Evolutionary conservation across 495 filamentous ascomycete genomes (phyloP).

Genomic region (Annulohypoxylon nitens): DNA sequence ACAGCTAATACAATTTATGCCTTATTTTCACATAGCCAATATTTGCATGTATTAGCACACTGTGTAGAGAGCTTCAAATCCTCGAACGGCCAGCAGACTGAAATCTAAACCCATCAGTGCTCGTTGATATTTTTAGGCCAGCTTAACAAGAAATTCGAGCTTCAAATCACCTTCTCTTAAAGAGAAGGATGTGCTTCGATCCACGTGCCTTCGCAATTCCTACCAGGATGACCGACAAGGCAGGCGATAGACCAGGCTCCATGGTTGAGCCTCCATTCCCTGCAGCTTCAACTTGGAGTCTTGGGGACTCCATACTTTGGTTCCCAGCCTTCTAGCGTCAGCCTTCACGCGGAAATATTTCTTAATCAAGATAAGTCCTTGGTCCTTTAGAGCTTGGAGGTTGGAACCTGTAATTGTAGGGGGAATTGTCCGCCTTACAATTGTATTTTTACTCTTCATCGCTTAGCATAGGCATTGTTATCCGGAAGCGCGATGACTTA

Average conservation of each 20-base stretch:
- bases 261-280: neutral
- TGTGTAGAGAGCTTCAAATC: neutral
- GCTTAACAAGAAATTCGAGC: neutral
- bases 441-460: neutral
- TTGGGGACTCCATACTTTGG: neutral
- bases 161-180: neutral
- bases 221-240: neutral
- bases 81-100: neutral
- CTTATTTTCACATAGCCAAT: too few relatives aligned
- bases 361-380: constrained; percentile 12
- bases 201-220: neutral
- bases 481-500: neutral
- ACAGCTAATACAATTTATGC: neutral
- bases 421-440: neutral
- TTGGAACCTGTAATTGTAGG: neutral
- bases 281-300: neutral
- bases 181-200: neutral
- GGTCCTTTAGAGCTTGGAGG: neutral
- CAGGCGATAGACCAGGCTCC: neutral
- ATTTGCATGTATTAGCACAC: neutral
- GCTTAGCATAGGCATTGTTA: neutral
- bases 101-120: neutral
- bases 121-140: neutral
- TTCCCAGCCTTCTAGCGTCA: neutral
- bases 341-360: neutral